Evolutionary conservation across 1,284 basidiomycete species (phyloP), one percentile per base, ranked within the genome.

Genomic region (Ceratobasidium sp.): DNA sequence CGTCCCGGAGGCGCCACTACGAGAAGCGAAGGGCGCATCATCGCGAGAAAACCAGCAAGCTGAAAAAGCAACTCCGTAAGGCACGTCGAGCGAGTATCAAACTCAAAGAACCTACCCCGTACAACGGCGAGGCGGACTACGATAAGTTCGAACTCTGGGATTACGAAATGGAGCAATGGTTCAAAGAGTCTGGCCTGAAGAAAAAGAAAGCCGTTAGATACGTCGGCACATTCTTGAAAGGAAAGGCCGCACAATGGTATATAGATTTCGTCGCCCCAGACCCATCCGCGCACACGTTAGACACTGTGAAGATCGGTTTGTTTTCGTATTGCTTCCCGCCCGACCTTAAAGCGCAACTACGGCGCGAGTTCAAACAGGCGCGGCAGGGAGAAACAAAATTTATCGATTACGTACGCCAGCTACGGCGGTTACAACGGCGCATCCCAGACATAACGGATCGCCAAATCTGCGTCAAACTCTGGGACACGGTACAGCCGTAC

Each of bases 271-370:
- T 70, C 3, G 73, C 78, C 3, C 44, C 66, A 26, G 38, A 79
- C 15, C 48, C 54, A 10, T 38, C 50, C 20, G 10, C 6, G 44
- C 77, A 71, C 28, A 59, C 74, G 0, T 28, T 77, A 4, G 48
- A 57, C 7, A 46, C 10, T 1, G 26, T 70, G 13, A 64, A n/a
- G 20, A 28, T 59, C 1, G 66, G 40, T 28, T 33, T 88, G 2
- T 88, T 86, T 77, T 83, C 87, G 77, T 85, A 86, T 76, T 87
- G 87, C 67, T 89, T 89, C 82, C 86, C 86, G 0, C 73, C 84
- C 0, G 82, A 87, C 54, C 87, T 84, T 77, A 80, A 84, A 2
- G 38, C 79, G 0, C 73, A 81, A 28, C 80, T 82, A 68, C 70
- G 80, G 0, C 67, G 80, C 9, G 68, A 80, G 33, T 80, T 84